These are phyloP conservation scores for Eucalyptus tenuipes DNA, from an alignment of 345 rosid species.

Conservation along the genomic window DNA sequence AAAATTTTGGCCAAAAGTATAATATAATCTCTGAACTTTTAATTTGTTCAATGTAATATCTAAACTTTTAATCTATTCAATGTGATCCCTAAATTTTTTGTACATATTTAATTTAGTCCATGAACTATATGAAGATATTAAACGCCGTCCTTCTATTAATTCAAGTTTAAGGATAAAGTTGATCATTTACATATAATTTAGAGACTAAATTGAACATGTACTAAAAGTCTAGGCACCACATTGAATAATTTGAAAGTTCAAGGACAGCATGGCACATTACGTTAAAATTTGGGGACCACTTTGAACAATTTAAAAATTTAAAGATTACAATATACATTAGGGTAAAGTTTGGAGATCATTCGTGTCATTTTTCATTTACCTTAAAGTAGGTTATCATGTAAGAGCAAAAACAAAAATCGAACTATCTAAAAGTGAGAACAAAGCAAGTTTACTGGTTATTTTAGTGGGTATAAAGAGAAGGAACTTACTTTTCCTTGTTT, in stretches of 20 bases:
- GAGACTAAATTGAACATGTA: no score
- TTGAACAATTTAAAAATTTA: no score
- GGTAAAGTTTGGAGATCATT: no score
- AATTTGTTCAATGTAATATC: no score
- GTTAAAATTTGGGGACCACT: no score
- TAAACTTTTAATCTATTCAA: not conserved
- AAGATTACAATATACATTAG: no score
- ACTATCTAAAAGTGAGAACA: not conserved
- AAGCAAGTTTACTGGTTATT: not conserved
- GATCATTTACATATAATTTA: no score
- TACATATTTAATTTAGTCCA: not conserved
- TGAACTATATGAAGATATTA: no score
- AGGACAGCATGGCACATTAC: fast-evolving
- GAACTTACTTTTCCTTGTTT: not conserved
- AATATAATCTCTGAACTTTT: no score
- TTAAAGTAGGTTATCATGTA: not conserved
- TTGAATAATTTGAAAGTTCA: no score
- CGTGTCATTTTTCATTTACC: not conserved
- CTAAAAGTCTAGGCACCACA: not conserved
- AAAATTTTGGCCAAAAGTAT: not conserved
- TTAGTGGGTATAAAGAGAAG: not conserved
- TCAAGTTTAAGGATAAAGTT: not conserved
- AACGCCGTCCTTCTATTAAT: not conserved
- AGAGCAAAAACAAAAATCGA: not conserved
- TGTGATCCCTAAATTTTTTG: no score